Evolutionary conservation across 306 rosid genomes (phyloP).

Genomic region (Cyclanthera cordifolia): DNA sequence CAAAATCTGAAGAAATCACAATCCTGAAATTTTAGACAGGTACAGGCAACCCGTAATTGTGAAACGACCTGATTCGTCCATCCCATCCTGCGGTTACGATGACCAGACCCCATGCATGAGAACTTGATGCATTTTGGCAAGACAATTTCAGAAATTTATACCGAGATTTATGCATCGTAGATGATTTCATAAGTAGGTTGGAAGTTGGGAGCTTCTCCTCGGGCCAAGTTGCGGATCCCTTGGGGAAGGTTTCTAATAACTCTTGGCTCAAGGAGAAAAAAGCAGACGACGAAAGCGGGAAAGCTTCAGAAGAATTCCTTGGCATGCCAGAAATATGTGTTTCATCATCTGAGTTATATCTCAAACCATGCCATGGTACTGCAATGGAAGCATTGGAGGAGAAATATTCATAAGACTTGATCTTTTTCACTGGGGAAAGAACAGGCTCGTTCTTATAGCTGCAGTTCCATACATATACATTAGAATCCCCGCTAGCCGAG

Average conservation of each 20-base stretch:
- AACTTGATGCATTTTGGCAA: slow-evolving; percentile 48
- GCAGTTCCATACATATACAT: slow-evolving; percentile 74
- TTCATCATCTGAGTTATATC: slow-evolving; percentile 25
- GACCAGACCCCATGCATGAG: slow-evolving; percentile 95
- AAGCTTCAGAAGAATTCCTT: slow-evolving; percentile 24
- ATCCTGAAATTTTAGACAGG: slow-evolving; percentile 29
- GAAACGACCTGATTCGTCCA: slow-evolving; percentile 77
- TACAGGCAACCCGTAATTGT: slow-evolving; percentile 76
- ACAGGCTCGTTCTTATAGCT: slow-evolving; percentile 27
- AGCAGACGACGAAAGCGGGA: slow-evolving; percentile 34
- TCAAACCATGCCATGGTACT: slow-evolving; percentile 69
- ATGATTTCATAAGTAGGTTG: slow-evolving; percentile 30
- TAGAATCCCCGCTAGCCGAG: slow-evolving; percentile 80
- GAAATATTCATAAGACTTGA: slow-evolving; percentile 60
- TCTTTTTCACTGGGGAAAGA: slow-evolving; percentile 38
- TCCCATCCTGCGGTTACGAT: slow-evolving; percentile 93
- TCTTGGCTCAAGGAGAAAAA: slow-evolving; percentile 58
- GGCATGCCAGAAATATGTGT: slow-evolving; percentile 26
- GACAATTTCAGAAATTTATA: slow-evolving; percentile 70
- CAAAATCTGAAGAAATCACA: slow-evolving; percentile 8
- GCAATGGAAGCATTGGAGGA: slow-evolving; percentile 63
- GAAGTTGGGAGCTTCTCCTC: slow-evolving; percentile 82
- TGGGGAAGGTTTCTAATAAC: slow-evolving; percentile 55
- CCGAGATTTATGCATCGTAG: slow-evolving; percentile 46
- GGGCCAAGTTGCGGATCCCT: slow-evolving; percentile 97